Evolutionary conservation across 2,329 filamentous ascomycete genomes (phyloP).

Genomic region (Neofusicoccum laricinum): DNA sequence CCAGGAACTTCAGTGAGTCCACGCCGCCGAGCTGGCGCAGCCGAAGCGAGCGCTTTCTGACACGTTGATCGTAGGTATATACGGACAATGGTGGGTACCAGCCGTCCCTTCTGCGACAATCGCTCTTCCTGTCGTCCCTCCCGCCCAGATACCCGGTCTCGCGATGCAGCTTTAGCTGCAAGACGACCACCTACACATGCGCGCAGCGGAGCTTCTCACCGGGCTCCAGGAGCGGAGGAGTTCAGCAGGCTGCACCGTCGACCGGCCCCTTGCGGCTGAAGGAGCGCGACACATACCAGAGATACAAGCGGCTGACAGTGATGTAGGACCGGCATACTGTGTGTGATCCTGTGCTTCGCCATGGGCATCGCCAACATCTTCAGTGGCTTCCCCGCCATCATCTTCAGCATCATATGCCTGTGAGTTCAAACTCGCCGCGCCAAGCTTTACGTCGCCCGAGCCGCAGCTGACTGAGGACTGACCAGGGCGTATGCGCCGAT

Average conservation of each 20-base stretch:
- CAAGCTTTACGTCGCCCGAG: background rate
- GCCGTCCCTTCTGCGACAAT: conserved; percentile 1
- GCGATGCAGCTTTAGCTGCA: no score
- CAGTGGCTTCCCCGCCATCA: conserved; percentile 56
- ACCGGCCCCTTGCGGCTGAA: background rate
- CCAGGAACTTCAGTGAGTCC: conserved; percentile 64
- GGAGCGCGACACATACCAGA: background rate
- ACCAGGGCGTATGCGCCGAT: conserved; percentile 47
- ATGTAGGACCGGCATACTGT: conserved; percentile 55
- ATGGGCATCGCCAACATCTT: conserved; percentile 69
- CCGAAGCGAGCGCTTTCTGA: conserved; percentile 29
- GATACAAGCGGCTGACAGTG: background rate
- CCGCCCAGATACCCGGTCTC: background rate
- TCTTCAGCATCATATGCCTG: conserved; percentile 57
- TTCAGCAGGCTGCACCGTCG: background rate
- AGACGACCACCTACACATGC: background rate
- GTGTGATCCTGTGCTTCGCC: conserved; percentile 64
- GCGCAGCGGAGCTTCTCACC: background rate
- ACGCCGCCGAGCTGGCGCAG: background rate
- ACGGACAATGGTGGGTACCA: conserved; percentile 62
- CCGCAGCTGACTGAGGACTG: background rate
- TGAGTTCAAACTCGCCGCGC: conserved; percentile 26
- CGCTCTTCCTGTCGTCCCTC: background rate
- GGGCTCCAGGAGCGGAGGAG: background rate
- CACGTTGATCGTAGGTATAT: conserved; percentile 54